Percentiles rank a stretch among this genome's conserved stretches.
phyloP scores from a whole-genome alignment of 2,329 filamentous ascomycete species.

The Monascus ruber region DNA sequence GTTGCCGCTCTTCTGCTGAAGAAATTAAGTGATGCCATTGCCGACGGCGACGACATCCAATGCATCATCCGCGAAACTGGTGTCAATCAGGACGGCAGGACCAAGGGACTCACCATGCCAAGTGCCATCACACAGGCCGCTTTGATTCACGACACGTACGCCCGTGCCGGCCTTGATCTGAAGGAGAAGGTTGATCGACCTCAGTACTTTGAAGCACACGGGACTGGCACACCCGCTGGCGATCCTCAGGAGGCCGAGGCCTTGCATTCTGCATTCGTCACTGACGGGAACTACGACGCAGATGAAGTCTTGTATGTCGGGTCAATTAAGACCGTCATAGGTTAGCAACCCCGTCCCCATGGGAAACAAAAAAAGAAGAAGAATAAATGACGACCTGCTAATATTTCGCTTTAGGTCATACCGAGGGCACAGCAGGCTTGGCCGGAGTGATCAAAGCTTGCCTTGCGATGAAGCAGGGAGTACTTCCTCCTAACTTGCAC shows the following conservation, averaged over 20 bases:
- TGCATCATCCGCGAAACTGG: conserved; percentile 19
- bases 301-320: conserved; percentile 12
- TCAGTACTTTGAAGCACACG: conserved; percentile 33
- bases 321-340: conserved; percentile 12
- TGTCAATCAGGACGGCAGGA: conserved; percentile 21
- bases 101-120: conserved; percentile 19
- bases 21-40: conserved; percentile 34
- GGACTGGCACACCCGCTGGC: conserved; percentile 23
- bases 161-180: conserved; percentile 21
- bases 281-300: conserved; percentile 1
- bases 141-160: conserved; percentile 27
- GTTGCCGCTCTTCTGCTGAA: conserved; percentile 41
- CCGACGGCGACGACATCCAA: conserved; percentile 32
- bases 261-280: conserved; percentile 6
- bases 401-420: too few relatives aligned
- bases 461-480: too few relatives aligned
- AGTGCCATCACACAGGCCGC: conserved; percentile 21
- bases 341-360: too few relatives aligned
- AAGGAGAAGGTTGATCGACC: conserved; percentile 9
- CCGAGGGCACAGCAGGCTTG: conserved; percentile 13
- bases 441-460: too few relatives aligned
- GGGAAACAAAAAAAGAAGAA: too few relatives aligned
- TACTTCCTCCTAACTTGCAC: too few relatives aligned
- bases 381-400: too few relatives aligned
- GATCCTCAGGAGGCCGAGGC: conserved; percentile 14